These are phyloP conservation scores for Eleusine coracana DNA, from an alignment of 176 grass and related monocot species.

Conservation along the genomic window DNA sequence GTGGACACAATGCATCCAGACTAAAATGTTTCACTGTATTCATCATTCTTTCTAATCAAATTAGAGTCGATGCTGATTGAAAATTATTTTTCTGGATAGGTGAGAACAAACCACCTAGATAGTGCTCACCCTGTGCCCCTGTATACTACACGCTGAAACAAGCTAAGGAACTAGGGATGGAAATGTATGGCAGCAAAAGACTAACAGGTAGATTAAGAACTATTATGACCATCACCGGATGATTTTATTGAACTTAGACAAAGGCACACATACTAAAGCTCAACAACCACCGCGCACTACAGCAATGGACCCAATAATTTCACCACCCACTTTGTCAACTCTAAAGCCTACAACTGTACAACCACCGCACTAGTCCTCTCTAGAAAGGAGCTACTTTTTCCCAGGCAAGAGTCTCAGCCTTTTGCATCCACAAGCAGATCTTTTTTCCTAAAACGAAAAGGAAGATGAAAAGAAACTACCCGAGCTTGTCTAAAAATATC, in stretches of 20 bases:
- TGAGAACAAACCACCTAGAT: background rate
- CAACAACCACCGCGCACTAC: slow-evolving; percentile 39
- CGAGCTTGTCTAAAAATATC: slow-evolving; percentile 12
- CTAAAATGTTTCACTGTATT: background rate
- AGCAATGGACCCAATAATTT: slow-evolving; percentile 52
- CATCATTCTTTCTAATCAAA: background rate
- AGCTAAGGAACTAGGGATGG: background rate
- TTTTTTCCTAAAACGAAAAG: background rate
- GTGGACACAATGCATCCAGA: background rate
- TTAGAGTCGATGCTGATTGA: background rate
- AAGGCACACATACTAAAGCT: slow-evolving; percentile 33
- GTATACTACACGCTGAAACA: slow-evolving; percentile 9
- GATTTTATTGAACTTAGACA: background rate
- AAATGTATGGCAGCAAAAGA: background rate
- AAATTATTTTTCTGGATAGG: background rate
- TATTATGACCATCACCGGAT: slow-evolving; percentile 11
- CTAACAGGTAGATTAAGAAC: slow-evolving; percentile 18
- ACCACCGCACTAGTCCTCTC: slow-evolving; percentile 44
- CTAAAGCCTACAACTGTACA: slow-evolving; percentile 53
- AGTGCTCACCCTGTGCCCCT: background rate
- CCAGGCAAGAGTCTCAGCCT: slow-evolving; percentile 35
- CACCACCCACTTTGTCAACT: slow-evolving; percentile 50
- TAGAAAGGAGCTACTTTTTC: slow-evolving; percentile 47
- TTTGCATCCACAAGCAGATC: slow-evolving; percentile 41
- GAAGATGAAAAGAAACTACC: background rate